phyloP scores from a whole-genome alignment of 768 basidiomycete genomes.

The Hygrocybe coccinea region DNA sequence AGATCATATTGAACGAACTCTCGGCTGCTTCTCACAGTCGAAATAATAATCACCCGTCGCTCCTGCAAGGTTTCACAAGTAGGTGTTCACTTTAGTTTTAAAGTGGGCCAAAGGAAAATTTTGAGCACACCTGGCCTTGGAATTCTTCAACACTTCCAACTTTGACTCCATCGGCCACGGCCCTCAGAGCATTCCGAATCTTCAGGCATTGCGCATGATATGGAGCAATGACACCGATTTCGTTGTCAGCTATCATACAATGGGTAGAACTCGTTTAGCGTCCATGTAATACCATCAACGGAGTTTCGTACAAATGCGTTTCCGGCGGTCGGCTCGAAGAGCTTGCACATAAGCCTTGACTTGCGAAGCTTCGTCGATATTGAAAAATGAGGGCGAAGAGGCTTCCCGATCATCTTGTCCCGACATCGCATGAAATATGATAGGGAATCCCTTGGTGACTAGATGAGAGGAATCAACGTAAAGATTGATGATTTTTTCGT shows the following conservation, averaged over 20 bases:
- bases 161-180: slow-evolving; percentile 41
- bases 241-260: slow-evolving; percentile 38
- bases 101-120: background rate
- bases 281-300: background rate
- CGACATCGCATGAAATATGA: slow-evolving; percentile 55
- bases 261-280: slow-evolving; percentile 9
- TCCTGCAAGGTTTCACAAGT: slow-evolving; percentile 33
- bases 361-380: slow-evolving; percentile 52
- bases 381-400: slow-evolving; percentile 68
- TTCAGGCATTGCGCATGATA: slow-evolving; percentile 58
- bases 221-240: slow-evolving; percentile 60
- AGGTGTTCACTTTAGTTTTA: slow-evolving; percentile 7
- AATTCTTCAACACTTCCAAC: slow-evolving; percentile 66
- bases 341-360: slow-evolving; percentile 47
- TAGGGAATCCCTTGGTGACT: slow-evolving; percentile 46
- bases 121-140: slow-evolving; percentile 52
- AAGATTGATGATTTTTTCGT: slow-evolving; percentile 35
- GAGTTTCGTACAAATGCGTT: slow-evolving; percentile 39
- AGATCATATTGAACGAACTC: slow-evolving; percentile 49
- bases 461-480: slow-evolving; percentile 40
- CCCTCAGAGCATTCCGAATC: slow-evolving; percentile 37
- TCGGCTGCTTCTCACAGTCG: slow-evolving; percentile 52
- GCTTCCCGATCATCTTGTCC: slow-evolving; percentile 66
- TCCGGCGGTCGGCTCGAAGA: slow-evolving; percentile 30
- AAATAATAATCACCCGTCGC: slow-evolving; percentile 53